Conservation (phyloP, 1,139 yeast species). For the Yamadazyma atlantica region DNA sequence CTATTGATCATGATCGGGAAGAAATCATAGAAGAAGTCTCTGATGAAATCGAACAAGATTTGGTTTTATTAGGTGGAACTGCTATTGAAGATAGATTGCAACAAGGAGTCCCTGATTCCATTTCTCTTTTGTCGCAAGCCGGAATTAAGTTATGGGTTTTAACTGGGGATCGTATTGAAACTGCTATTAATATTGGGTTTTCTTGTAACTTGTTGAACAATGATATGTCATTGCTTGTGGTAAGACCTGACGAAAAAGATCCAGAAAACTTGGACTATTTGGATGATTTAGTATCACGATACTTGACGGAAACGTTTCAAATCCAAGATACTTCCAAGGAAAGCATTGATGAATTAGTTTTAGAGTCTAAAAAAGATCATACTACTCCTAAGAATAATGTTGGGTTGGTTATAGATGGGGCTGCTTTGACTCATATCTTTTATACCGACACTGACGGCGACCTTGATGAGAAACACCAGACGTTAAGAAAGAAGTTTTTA, state of each 20-base stretch:
- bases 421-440: constrained; percentile 48
- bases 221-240: constrained; percentile 82
- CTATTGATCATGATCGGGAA: constrained; percentile 75
- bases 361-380: constrained; percentile 47
- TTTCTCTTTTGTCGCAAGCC: constrained; percentile 78
- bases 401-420: constrained; percentile 59
- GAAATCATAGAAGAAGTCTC: constrained; percentile 74
- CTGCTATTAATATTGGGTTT: constrained; percentile 96
- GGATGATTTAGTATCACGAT: constrained; percentile 35
- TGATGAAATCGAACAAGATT: constrained; percentile 73
- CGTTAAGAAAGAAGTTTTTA: constrained; percentile 43
- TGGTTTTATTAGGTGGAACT: constrained; percentile 86
- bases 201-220: constrained; percentile 87
- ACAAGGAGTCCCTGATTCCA: constrained; percentile 94
- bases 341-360: constrained; percentile 32
- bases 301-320: constrained; percentile 42
- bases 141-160: constrained; percentile 97
- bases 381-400: constrained; percentile 47
- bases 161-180: constrained; percentile 97
- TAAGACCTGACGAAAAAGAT: constrained; percentile 42
- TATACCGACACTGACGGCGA: constrained; percentile 17
- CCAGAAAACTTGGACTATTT: constrained; percentile 27
- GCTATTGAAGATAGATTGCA: constrained; percentile 97
- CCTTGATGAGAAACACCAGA: constrained; percentile 17
- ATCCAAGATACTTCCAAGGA: constrained; percentile 24